These are phyloP conservation scores for Forsythia viridissima DNA, from an alignment of 257 asterid species.

Conservation along the genomic window DNA sequence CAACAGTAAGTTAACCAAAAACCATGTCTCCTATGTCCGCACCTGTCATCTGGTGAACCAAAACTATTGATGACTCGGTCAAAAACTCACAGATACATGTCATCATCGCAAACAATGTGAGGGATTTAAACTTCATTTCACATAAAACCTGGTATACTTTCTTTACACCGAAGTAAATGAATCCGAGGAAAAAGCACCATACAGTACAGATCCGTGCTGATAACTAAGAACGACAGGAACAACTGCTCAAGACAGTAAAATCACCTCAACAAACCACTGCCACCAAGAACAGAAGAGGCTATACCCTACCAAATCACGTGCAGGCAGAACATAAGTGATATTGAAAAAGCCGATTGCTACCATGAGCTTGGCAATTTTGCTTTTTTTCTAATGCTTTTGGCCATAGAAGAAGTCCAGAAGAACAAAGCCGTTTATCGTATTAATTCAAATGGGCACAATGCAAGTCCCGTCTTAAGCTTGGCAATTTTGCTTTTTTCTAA, in stretches of 20 bases:
- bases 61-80: neutral
- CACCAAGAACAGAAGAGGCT: slow-evolving; percentile 1
- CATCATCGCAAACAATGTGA: neutral
- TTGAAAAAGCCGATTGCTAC: slow-evolving; percentile 12
- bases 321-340: neutral
- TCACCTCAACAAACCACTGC: slow-evolving; percentile 12
- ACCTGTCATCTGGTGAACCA: neutral
- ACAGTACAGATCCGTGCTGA: neutral
- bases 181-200: neutral
- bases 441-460: slow-evolving; percentile 6
- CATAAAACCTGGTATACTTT: neutral
- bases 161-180: slow-evolving; percentile 12
- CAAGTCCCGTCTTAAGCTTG: slow-evolving; percentile 8
- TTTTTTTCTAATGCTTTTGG: neutral
- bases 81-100: neutral
- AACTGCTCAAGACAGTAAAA: neutral
- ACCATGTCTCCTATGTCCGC: neutral
- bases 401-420: neutral
- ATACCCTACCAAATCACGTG: slow-evolving; percentile 10
- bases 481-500: neutral
- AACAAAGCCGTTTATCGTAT: slow-evolving; percentile 9
- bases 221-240: neutral
- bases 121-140: neutral
- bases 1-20: neutral
- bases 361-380: neutral